phyloP scores from a whole-genome alignment of 2,329 filamentous ascomycete genomes.

The Bertia moriformis region DNA sequence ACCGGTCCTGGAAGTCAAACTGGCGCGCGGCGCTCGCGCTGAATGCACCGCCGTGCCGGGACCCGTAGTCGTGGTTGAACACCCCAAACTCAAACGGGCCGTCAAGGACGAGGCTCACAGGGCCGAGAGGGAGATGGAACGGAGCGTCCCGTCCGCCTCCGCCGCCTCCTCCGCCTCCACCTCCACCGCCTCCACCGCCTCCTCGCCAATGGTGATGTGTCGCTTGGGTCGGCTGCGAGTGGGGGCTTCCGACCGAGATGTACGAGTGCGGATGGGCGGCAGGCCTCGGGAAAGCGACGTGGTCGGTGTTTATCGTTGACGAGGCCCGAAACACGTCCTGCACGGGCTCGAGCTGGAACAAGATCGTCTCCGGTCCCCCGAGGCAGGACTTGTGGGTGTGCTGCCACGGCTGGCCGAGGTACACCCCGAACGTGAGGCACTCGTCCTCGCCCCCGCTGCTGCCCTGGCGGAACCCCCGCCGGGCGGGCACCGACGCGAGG shows the following conservation, averaged over 20 bases:
- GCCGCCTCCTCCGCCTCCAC: slow-evolving; percentile 1
- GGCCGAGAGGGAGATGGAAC: slow-evolving; percentile 32
- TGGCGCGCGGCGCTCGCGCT: slow-evolving; percentile 36
- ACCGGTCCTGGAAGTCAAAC: slow-evolving; percentile 57
- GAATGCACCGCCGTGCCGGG: slow-evolving; percentile 50
- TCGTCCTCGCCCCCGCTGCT: slow-evolving; percentile 29
- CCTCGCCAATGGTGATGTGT: slow-evolving; percentile 10
- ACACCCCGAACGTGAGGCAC: slow-evolving; percentile 57
- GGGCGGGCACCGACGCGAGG: slow-evolving; percentile 46
- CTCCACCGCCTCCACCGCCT: too few species aligned
- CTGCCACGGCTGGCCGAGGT: slow-evolving; percentile 55
- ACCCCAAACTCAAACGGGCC: slow-evolving; percentile 63
- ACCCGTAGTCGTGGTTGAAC: slow-evolving; percentile 53
- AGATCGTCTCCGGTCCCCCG: slow-evolving; percentile 42
- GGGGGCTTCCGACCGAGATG: slow-evolving; percentile 50
- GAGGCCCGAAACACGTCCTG: slow-evolving; percentile 55
- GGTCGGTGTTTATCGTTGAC: slow-evolving; percentile 50
- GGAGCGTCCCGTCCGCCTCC: slow-evolving; percentile 3
- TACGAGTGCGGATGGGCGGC: slow-evolving; percentile 44
- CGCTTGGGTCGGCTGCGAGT: slow-evolving; percentile 26
- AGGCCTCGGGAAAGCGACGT: slow-evolving; percentile 52
- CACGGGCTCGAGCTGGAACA: slow-evolving; percentile 60
- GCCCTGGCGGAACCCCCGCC: slow-evolving; percentile 39
- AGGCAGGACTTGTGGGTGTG: slow-evolving; percentile 55
- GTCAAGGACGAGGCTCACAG: slow-evolving; percentile 55